phyloP scores from a whole-genome alignment of 176 grass and related monocot species.

The Hsuehochloa calcarea region DNA sequence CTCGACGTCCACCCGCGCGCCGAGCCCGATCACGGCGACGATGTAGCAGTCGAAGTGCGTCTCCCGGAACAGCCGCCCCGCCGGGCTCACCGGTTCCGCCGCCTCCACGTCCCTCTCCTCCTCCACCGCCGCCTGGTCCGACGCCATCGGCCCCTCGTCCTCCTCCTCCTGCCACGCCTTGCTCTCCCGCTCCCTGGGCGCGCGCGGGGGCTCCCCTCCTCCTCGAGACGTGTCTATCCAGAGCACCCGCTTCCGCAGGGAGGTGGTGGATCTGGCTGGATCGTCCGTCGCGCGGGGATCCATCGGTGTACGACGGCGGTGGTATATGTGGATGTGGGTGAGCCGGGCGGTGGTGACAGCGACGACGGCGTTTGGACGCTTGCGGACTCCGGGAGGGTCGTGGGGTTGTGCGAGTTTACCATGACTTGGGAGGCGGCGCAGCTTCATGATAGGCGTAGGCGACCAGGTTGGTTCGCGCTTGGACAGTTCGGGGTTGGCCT shows the following conservation, averaged over 20 bases:
- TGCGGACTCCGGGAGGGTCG: background rate
- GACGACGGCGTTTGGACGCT: slow-evolving; percentile 24
- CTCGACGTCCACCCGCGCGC: slow-evolving; percentile 39
- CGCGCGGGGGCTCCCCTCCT: background rate
- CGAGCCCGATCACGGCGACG: slow-evolving; percentile 58
- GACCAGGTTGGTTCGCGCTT: background rate
- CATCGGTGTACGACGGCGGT: slow-evolving; percentile 11
- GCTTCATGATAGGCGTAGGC: background rate
- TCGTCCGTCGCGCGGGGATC: slow-evolving; percentile 25
- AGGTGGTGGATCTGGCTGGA: background rate
- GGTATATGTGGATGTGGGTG: background rate
- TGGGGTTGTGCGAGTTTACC: background rate
- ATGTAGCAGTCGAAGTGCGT: slow-evolving; percentile 77
- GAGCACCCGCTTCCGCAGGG: slow-evolving; percentile 34
- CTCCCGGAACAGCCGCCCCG: slow-evolving; percentile 76
- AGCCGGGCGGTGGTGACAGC: background rate
- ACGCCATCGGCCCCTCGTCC: background rate
- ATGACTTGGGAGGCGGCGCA: background rate
- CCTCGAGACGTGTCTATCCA: slow-evolving; percentile 21
- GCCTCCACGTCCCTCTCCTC: background rate
- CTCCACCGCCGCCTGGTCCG: background rate
- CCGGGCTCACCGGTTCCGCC: slow-evolving; percentile 68
- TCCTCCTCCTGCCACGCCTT: slow-evolving; percentile 12
- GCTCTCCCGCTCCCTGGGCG: background rate
- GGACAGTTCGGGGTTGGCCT: background rate